A percentile compares a stretch with the other conserved stretches of the same genome.
Evolutionary conservation across 768 basidiomycete genomes (phyloP).

Genomic region (Podaxis sp.): DNA sequence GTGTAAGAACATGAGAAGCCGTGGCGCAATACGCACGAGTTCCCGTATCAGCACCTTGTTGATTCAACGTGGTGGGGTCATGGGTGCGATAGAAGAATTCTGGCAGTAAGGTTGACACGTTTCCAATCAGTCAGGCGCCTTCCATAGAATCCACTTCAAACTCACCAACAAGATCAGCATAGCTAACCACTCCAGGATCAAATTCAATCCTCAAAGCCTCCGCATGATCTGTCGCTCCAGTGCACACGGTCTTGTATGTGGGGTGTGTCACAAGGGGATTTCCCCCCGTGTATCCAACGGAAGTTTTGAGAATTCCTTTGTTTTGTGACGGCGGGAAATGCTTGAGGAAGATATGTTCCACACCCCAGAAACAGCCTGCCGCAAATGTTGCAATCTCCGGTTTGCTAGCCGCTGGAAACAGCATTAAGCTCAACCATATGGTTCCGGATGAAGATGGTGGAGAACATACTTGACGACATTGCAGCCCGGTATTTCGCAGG

Average conservation of each 20-base stretch:
- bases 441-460: neutral
- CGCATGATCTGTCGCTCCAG: conserved; percentile 80
- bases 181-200: conserved; percentile 71
- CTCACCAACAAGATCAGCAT: conserved; percentile 84
- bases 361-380: conserved; percentile 82
- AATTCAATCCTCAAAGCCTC: conserved; percentile 87
- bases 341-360: conserved; percentile 81
- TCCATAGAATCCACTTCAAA: conserved; percentile 12
- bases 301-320: conserved; percentile 70
- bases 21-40: conserved; percentile 51
- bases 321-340: conserved; percentile 66
- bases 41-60: conserved; percentile 75
- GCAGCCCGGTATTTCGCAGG: conserved; percentile 32
- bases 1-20: neutral
- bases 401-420: conserved; percentile 13
- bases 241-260: conserved; percentile 71
- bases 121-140: neutral
- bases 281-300: conserved; percentile 81
- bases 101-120: conserved; percentile 16
- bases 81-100: conserved; percentile 96
- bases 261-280: conserved; percentile 50
- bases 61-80: conserved; percentile 81
- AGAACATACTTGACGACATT: conserved; percentile 35
- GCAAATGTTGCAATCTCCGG: conserved; percentile 43
- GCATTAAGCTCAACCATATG: conserved; percentile 8